Conservation (phyloP, 495 filamentous ascomycete genomes). For the Neurospora sp. region DNA sequence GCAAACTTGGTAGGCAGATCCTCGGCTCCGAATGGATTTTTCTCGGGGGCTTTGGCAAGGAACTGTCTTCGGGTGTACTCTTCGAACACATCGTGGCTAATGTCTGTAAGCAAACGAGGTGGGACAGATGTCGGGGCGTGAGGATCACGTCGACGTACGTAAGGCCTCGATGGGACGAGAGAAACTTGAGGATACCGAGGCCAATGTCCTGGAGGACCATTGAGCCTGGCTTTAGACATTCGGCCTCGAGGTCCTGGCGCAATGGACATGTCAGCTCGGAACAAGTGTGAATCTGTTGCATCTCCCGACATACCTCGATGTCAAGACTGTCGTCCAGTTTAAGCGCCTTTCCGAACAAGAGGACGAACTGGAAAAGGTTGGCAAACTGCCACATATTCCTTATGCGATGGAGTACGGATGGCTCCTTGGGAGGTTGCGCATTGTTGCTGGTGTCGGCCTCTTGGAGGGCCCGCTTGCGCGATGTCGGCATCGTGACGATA, state of each 20-base stretch:
- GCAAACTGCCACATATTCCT: slow-evolving; percentile 93
- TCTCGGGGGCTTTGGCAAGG: slow-evolving; percentile 63
- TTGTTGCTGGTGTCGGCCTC: slow-evolving; percentile 44
- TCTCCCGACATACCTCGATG: slow-evolving; percentile 57
- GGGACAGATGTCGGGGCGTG: background rate
- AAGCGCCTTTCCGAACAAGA: slow-evolving; percentile 75
- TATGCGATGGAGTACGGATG: slow-evolving; percentile 52
- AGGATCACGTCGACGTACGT: slow-evolving; percentile 48
- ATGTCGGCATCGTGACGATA: slow-evolving; percentile 36
- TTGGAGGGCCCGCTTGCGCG: slow-evolving; percentile 61
- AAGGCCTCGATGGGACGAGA: slow-evolving; percentile 86
- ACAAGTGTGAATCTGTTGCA: background rate
- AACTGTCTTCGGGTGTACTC: slow-evolving; percentile 91
- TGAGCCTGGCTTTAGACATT: slow-evolving; percentile 74
- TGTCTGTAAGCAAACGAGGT: slow-evolving; percentile 8
- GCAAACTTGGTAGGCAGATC: slow-evolving; percentile 62
- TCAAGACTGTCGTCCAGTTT: slow-evolving; percentile 80
- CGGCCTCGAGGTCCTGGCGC: slow-evolving; percentile 72
- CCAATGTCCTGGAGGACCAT: slow-evolving; percentile 68
- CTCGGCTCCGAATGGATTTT: slow-evolving; percentile 79
- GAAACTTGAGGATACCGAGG: slow-evolving; percentile 80
- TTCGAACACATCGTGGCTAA: slow-evolving; percentile 78
- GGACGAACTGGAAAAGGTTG: slow-evolving; percentile 86
- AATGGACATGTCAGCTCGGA: background rate
- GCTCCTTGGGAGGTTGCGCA: slow-evolving; percentile 17